Conservation (phyloP, 352 stramenopile species). For the Phytophthora pinifolia region DNA sequence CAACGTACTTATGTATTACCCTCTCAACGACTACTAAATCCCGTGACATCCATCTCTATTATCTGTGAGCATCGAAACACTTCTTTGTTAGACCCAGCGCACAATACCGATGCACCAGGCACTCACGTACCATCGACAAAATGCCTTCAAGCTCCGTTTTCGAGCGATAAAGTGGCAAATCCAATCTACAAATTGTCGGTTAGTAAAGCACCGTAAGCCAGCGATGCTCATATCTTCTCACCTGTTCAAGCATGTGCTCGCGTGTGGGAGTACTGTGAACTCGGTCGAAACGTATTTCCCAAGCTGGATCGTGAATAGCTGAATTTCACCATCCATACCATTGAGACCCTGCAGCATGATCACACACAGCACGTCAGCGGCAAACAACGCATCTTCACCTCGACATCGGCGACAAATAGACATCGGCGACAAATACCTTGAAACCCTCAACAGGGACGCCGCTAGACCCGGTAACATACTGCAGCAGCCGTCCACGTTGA, state of each 20-base stretch:
- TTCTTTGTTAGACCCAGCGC: conserved; percentile 1
- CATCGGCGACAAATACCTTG: conserved; percentile 29
- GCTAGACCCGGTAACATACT: conserved; percentile 84
- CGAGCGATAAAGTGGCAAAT: conserved; percentile 71
- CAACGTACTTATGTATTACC: conserved; percentile 10
- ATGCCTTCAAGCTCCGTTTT: conserved; percentile 93
- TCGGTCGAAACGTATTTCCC: conserved; percentile 39
- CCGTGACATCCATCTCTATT: conserved; percentile 74
- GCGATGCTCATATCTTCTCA: conserved; percentile 15
- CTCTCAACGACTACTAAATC: conserved; percentile 68
- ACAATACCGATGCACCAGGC: not conserved
- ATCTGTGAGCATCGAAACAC: conserved; percentile 30
- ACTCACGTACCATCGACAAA: conserved; percentile 82
- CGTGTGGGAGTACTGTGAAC: conserved; percentile 67
- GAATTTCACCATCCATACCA: conserved; percentile 72
- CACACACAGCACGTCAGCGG: not conserved
- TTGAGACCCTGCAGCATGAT: conserved; percentile 45
- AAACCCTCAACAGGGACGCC: conserved; percentile 84
- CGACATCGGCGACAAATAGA: too few species aligned
- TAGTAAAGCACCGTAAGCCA: conserved; percentile 1
- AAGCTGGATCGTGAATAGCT: conserved; percentile 76
- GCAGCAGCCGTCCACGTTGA: conserved; percentile 64
- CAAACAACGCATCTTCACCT: not conserved
- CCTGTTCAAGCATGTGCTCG: conserved; percentile 86
- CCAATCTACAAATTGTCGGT: conserved; percentile 44